Base-by-base conservation (phyloP, 495 filamentous ascomycete genomes). In the Penicillium robsamsonii region DNA sequence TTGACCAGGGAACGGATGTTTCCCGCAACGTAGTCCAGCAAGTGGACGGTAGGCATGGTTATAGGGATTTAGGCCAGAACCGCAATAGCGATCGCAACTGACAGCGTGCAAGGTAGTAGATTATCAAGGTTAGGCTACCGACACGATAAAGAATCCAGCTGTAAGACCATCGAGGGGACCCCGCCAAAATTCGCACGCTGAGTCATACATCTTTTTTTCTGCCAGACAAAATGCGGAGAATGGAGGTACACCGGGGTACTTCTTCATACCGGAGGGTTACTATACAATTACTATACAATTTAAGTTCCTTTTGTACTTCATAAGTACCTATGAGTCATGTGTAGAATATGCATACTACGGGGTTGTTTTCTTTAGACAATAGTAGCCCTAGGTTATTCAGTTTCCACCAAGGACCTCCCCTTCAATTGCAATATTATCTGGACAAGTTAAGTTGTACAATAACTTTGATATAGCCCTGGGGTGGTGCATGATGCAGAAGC, bases 1-100 rank as follows among this genome's bases (percentile, higher is more conserved):
- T 98, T 98, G 68, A 91, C 92, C 62, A 98, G 81, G 45, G 91
- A 96, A 48, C 94, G 87, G 55, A 97, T 84, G 74, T 98, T 98
- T 58, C 94, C 94, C 31, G 85, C 85, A 35, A 87, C 85, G 63
- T 87, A 87, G 70, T 97, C 92, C 35, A 98, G 84, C 47, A 98
- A 79, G 77, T 98, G 87, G 52, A 97, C 94, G 15, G 82, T 92
- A 35, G 92, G 87, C 92, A 96, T 96, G 42, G 49, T 57, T 59
- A 29, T 37, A n/a, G 30, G 17, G 18, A 18, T 27, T 31, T 29
- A 47, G 42, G 15, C 57, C 35, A 46, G 18, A 24, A 52, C 13
- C 2, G 30, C 31, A 46, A 20, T 49, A 9, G 20, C 20, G 4
- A 29, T 46, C 11, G 2, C 47, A 50, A 12, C 41, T 15, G 41